Percentiles rank a stretch among this genome's conserved stretches.
phyloP scores from a whole-genome alignment of 208 protist genomes.

The Wallacemonas sp. region DNA sequence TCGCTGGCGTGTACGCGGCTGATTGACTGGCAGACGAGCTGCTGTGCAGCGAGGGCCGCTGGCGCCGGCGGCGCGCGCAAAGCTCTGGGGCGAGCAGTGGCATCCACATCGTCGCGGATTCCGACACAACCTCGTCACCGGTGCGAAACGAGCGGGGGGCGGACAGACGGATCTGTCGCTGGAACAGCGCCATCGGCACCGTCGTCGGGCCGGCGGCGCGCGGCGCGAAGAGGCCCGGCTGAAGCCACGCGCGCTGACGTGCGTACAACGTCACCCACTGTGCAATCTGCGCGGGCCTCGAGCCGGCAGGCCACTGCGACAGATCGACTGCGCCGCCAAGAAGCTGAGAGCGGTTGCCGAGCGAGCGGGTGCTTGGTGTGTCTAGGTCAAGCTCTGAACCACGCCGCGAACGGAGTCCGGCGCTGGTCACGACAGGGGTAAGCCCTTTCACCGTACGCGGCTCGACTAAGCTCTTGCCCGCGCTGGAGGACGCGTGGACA shows the following conservation, averaged over 20 bases:
- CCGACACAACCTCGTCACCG: background rate
- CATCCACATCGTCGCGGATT: background rate
- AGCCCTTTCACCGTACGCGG: background rate
- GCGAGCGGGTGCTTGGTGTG: background rate
- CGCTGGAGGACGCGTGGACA: background rate
- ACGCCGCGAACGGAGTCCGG: background rate
- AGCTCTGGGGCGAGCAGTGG: constrained; percentile 1
- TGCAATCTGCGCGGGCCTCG: background rate
- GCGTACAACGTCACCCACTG: constrained; percentile 7
- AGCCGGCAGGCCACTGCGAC: background rate
- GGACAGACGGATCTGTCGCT: background rate
- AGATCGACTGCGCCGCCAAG: background rate
- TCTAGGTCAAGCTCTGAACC: background rate
- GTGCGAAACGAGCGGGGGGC: background rate
- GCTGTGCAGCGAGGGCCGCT: too few species aligned
- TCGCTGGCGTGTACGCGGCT: too few species aligned
- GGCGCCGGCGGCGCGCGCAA: background rate
- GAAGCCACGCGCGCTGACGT: background rate
- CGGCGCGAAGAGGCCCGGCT: background rate
- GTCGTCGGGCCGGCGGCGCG: background rate
- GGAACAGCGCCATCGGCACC: background rate
- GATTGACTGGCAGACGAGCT: too few species aligned
- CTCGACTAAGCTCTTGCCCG: background rate
- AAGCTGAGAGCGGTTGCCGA: background rate
- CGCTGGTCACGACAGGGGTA: background rate